Base-by-base conservation (phyloP, 1,284 basidiomycete species). In the Naganishia sp. region DNA sequence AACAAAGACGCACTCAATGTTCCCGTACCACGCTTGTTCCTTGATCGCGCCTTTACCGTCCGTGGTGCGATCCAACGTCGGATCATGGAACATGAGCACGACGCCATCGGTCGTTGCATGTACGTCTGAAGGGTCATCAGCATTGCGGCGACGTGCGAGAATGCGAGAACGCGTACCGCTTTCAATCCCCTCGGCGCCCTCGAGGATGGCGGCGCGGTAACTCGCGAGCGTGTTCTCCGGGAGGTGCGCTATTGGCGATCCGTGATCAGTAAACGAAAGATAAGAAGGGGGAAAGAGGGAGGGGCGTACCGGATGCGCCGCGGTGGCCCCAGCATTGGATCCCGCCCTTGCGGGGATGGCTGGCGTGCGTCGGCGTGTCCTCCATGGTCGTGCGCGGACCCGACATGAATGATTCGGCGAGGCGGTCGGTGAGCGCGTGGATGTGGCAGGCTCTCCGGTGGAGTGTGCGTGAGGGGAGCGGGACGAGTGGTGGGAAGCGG, bases 31-130 rank as follows among this genome's bases (percentile, higher is more conserved):
- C 5, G 75, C 74, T 69, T 83, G 81, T 42, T 78, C 77, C 51
- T 78, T 76, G 71, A 85, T 84, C 28, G 79, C 71, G 17, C 84
- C 85, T 17, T 76, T 81, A 15, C 84, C 83, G 69, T 83, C 79
- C 17, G 85, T 86, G 32, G 85, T 85, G 31, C 85, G 76, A 67
- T 84, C 83, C 49, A 85, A 71, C 18, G 77, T 87, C 6, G 92
- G 90, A 79, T 97, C 94, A 78, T 97, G 94, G 80, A 96, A 97
- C 94, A 98, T 96, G 69, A 98, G 79, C 47, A 98, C 89, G 61
- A 95, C 88, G 72, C 88, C 85, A 81, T 99, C 95, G 70, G 85
- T 83, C 55, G 94, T 94, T 74, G 96, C 88, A 79, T 98, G 94
- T 70, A 98, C 94, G 85, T 98, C 94, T 94, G 86, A 0, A 7